Evolutionary conservation across 768 basidiomycete species (phyloP).

Genomic region (Leccinum disarticulatum): DNA sequence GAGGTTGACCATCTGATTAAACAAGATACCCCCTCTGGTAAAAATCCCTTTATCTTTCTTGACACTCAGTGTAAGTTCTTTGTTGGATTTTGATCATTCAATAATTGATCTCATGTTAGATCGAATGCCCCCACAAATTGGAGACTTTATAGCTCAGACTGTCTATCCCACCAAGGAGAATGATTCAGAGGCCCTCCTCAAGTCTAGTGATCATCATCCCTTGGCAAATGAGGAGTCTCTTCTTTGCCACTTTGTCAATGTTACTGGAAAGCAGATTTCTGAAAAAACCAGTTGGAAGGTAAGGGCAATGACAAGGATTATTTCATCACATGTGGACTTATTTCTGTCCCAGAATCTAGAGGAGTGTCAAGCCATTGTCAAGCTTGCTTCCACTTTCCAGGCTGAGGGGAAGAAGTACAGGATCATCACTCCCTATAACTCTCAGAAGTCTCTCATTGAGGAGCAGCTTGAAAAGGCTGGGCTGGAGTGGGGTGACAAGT

Average conservation of each 20-base stretch:
- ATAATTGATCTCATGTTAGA: slow-evolving; percentile 43
- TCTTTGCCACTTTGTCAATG: slow-evolving; percentile 72
- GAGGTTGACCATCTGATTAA: slow-evolving; percentile 61
- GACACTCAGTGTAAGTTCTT: slow-evolving; percentile 68
- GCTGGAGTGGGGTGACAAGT: slow-evolving; percentile 63
- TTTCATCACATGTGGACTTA: background rate
- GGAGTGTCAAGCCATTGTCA: slow-evolving; percentile 57
- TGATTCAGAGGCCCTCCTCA: slow-evolving; percentile 34
- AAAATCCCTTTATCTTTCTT: slow-evolving; percentile 49
- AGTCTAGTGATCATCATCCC: slow-evolving; percentile 51
- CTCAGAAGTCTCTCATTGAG: slow-evolving; percentile 63
- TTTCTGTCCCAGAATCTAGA: slow-evolving; percentile 48
- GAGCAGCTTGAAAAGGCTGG: slow-evolving; percentile 46
- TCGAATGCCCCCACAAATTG: slow-evolving; percentile 82
- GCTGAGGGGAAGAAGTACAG: slow-evolving; percentile 47
- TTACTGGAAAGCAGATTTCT: slow-evolving; percentile 37
- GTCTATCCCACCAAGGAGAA: slow-evolving; percentile 56
- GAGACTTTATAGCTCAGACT: slow-evolving; percentile 63
- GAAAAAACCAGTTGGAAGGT: slow-evolving; percentile 42
- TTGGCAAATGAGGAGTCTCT: slow-evolving; percentile 37
- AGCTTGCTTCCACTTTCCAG: slow-evolving; percentile 59
- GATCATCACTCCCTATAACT: slow-evolving; percentile 83
- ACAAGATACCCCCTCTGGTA: slow-evolving; percentile 18
- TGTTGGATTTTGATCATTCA: background rate
- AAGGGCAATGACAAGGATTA: slow-evolving; percentile 8